phyloP scores from a whole-genome alignment of 805 yeast species.

The Wickerhamomyces tratensis region DNA sequence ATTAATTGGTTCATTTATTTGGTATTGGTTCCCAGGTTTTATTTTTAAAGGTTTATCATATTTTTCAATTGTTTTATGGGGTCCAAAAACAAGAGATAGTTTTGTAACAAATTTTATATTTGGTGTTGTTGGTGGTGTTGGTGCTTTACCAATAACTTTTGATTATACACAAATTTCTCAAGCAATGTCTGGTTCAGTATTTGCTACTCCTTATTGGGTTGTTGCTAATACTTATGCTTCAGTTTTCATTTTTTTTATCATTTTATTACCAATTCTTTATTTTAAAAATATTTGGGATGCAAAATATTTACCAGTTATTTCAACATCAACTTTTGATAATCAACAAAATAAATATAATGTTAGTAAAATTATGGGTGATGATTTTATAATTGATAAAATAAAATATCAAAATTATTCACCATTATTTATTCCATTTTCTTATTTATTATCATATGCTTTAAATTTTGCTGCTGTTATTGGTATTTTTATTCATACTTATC shows the following conservation, averaged over 20 bases:
- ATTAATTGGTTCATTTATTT: constrained; percentile 34
- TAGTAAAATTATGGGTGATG: constrained; percentile 31
- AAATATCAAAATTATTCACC: constrained; percentile 48
- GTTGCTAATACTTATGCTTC: constrained; percentile 31
- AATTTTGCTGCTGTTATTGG: constrained; percentile 57
- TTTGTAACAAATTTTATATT: constrained; percentile 51
- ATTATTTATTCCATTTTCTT: constrained; percentile 47
- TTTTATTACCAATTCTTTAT: constrained; percentile 39
- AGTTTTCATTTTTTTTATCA: constrained; percentile 39
- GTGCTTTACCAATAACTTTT: constrained; percentile 43
- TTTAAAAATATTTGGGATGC: constrained; percentile 49
- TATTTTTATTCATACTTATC: constrained; percentile 44
- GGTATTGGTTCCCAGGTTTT: constrained; percentile 63
- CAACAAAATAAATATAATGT: constrained; percentile 37
- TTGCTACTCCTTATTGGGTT: constrained; percentile 42
- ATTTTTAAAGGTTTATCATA: constrained; percentile 50
- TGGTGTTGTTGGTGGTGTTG: constrained; percentile 49
- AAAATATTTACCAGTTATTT: constrained; percentile 48
- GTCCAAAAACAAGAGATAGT: constrained; percentile 28
- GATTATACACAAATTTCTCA: constrained; percentile 50
- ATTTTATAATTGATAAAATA: constrained; percentile 30
- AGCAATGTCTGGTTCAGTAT: constrained; percentile 43
- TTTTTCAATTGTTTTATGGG: constrained; percentile 38
- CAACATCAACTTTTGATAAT: constrained; percentile 39
- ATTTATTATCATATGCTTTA: constrained; percentile 44